Percentiles rank a stretch among this genome's conserved stretches.
These are phyloP conservation scores for Fusarium sp. DNA, from an alignment of 2,329 filamentous ascomycete species.

Conservation along the genomic window DNA sequence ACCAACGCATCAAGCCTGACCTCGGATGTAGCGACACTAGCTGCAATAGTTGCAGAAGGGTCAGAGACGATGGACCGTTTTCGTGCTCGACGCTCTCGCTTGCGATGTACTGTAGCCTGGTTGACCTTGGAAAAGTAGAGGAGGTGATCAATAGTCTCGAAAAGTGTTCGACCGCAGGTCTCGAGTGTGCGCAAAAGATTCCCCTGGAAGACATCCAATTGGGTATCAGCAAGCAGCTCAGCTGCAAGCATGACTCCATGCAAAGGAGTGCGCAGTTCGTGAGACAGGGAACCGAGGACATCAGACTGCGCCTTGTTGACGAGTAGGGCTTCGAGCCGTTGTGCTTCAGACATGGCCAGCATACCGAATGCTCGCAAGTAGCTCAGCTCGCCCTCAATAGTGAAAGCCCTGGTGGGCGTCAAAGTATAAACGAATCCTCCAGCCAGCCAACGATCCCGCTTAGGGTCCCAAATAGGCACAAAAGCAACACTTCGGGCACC, in stretches of 20 bases:
- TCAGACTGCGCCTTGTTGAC: conserved; percentile 65
- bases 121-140: conserved; percentile 67
- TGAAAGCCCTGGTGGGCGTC: conserved; percentile 57
- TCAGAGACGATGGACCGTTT: conserved; percentile 19
- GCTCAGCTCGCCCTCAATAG: conserved; percentile 59
- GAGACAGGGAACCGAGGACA: conserved; percentile 69
- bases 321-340: conserved; percentile 53
- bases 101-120: conserved; percentile 42
- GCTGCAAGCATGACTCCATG: conserved; percentile 68
- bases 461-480: conserved; percentile 60
- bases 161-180: conserved; percentile 61
- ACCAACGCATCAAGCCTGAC: conserved; percentile 32
- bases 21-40: conserved; percentile 7
- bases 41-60: conserved; percentile 2
- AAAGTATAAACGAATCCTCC: conserved; percentile 62
- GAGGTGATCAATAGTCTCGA: conserved; percentile 65
- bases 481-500: conserved; percentile 59
- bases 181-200: conserved; percentile 62
- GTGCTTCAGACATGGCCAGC: conserved; percentile 67
- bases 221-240: conserved; percentile 65
- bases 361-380: conserved; percentile 64
- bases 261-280: conserved; percentile 69
- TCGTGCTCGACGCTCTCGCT: conserved; percentile 18
- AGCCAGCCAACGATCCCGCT: conserved; percentile 59
- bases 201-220: conserved; percentile 58